Percentiles rank a stretch among this genome's conserved stretches.
Evolutionary conservation across 2,329 filamentous ascomycete species (phyloP).

Genomic region (Cordyceps fumosorosea): DNA sequence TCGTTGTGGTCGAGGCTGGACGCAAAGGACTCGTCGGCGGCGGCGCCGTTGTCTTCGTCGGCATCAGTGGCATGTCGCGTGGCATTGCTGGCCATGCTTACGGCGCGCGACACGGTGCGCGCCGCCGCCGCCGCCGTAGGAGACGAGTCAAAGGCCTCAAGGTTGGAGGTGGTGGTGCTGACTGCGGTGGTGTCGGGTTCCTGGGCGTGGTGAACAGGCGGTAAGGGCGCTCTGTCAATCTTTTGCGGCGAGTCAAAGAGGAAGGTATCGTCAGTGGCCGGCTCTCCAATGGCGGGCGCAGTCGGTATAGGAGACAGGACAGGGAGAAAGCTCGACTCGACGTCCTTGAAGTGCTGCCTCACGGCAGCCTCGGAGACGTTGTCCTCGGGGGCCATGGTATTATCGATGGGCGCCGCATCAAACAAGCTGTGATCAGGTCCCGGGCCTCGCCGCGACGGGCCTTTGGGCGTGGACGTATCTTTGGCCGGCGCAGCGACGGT

Average conservation of each 20-base stretch:
- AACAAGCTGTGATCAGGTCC: slow-evolving; percentile 35
- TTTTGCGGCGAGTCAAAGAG: slow-evolving; percentile 44
- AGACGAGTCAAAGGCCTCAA: slow-evolving; percentile 50
- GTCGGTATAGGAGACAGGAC: slow-evolving; percentile 49
- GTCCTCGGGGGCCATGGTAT: slow-evolving; percentile 31
- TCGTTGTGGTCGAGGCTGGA: slow-evolving; percentile 24
- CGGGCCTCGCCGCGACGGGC: slow-evolving; percentile 11
- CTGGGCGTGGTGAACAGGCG: slow-evolving; percentile 13
- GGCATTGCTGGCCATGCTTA: slow-evolving; percentile 37
- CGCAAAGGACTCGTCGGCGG: slow-evolving; percentile 25
- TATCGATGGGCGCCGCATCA: slow-evolving; percentile 33
- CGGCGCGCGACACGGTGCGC: slow-evolving; percentile 45
- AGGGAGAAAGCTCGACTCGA: slow-evolving; percentile 60
- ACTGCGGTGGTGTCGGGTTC: slow-evolving; percentile 23
- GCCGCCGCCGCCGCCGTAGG: slow-evolving; percentile 50
- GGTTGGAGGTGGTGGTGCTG: slow-evolving; percentile 40
- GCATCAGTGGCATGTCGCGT: slow-evolving; percentile 10
- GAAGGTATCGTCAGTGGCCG: slow-evolving; percentile 50
- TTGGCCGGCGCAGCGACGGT: slow-evolving; percentile 15
- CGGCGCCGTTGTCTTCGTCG: slow-evolving; percentile 21
- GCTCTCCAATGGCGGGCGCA: slow-evolving; percentile 30
- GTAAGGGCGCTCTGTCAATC: slow-evolving; percentile 22
- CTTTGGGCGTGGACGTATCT: slow-evolving; percentile 4
- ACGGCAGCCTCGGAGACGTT: slow-evolving; percentile 48
- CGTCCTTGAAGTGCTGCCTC: slow-evolving; percentile 52